Evolutionary conservation across 73 alveolate species (phyloP).

Genomic region (Paramecium biaurelia): DNA sequence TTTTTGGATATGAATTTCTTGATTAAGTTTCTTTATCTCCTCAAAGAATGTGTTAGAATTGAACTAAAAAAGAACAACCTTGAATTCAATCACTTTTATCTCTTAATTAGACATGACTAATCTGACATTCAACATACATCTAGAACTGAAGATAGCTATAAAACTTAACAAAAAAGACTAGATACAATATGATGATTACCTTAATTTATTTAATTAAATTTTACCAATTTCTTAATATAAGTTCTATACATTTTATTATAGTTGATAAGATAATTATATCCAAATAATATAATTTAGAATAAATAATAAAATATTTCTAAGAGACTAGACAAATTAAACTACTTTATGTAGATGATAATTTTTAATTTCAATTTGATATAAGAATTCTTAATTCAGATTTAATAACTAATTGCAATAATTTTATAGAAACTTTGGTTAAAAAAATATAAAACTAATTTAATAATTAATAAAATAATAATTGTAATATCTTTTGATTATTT

Average conservation of each 20-base stretch:
- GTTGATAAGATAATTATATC: no score
- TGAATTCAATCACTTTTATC: neutral
- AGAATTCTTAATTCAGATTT: no score
- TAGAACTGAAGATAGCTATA: neutral
- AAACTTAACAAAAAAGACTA: neutral
- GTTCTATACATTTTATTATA: no score
- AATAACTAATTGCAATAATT: no score
- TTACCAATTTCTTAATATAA: neutral
- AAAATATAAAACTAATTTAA: no score
- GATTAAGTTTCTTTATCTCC: neutral
- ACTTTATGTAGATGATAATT: no score
- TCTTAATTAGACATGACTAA: neutral
- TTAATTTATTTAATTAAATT: neutral
- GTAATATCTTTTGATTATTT: neutral
- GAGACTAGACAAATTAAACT: no score
- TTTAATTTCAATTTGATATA: no score
- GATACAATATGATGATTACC: neutral
- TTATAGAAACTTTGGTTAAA: no score
- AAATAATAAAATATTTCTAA: no score
- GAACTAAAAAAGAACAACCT: neutral
- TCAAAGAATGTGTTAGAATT: neutral
- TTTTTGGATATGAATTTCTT: neutral
- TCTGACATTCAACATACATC: neutral
- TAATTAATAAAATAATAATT: no score
- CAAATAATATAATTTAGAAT: no score